Percentiles rank a stretch among this genome's conserved stretches.
These are phyloP conservation scores for Paulownia fortunei DNA, from an alignment of 257 asterid species.

Conservation along the genomic window DNA sequence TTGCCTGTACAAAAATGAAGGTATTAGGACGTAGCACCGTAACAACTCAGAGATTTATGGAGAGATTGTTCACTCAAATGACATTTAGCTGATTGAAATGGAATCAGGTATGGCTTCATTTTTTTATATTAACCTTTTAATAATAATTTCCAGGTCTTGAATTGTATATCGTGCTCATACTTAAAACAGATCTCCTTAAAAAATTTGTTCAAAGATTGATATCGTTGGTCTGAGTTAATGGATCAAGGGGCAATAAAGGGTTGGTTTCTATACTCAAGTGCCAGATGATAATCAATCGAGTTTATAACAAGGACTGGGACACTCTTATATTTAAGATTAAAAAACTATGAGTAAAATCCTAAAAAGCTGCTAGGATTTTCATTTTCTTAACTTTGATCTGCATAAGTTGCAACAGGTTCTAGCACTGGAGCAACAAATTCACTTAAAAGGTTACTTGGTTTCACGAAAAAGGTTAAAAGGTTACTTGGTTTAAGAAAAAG, in stretches of 20 bases:
- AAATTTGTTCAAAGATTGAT: background rate
- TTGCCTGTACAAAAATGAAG: constrained; percentile 46
- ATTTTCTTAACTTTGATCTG: background rate
- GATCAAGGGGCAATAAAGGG: background rate
- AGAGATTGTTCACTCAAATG: background rate
- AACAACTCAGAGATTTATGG: background rate
- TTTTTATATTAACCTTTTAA: background rate
- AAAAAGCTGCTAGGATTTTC: background rate
- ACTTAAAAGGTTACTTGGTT: background rate
- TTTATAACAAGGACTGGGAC: too few species aligned
- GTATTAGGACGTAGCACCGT: background rate
- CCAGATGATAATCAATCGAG: too few species aligned
- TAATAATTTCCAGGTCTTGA: background rate
- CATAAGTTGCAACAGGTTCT: background rate
- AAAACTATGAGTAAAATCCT: background rate
- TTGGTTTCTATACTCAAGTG: background rate
- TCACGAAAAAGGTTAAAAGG: too few species aligned
- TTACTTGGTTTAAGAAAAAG: too few species aligned
- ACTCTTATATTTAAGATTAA: too few species aligned
- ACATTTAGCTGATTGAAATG: background rate
- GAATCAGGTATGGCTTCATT: background rate
- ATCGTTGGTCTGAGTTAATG: background rate
- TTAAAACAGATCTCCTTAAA: background rate
- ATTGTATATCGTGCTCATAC: background rate
- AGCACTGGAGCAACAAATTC: background rate